These are phyloP conservation scores for Candida glaebosa DNA, from an alignment of 805 yeast genomes.

Conservation along the genomic window DNA sequence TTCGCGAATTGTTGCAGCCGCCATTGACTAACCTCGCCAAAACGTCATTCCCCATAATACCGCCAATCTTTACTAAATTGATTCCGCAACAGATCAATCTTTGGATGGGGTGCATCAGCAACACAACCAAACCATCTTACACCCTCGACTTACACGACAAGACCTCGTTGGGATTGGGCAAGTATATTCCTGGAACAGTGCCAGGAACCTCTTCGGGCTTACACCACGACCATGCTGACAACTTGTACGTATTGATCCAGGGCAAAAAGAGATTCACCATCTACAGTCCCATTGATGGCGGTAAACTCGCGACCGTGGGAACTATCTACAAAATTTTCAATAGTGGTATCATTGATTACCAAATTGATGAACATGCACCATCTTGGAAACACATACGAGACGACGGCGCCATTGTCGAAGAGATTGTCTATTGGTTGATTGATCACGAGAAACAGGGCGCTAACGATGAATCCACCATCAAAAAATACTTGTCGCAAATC, in stretches of 20 bases:
- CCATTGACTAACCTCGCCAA: slow-evolving; percentile 47
- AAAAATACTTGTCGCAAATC: slow-evolving; percentile 9
- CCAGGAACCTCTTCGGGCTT: slow-evolving; percentile 64
- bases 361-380: slow-evolving; percentile 50
- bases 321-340: slow-evolving; percentile 46
- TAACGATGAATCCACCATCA: slow-evolving; percentile 19
- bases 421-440: slow-evolving; percentile 44
- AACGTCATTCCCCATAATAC: slow-evolving; percentile 33
- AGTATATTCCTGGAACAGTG: slow-evolving; percentile 47
- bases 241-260: slow-evolving; percentile 56
- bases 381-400: slow-evolving; percentile 59
- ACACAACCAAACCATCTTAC: slow-evolving; percentile 8
- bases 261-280: slow-evolving; percentile 68
- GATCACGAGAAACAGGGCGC: slow-evolving; percentile 19
- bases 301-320: slow-evolving; percentile 62
- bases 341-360: slow-evolving; percentile 70
- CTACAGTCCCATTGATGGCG: slow-evolving; percentile 61
- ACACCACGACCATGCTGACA: slow-evolving; percentile 81
- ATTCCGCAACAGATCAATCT: slow-evolving; percentile 70
- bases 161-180: slow-evolving; percentile 40
- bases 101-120: slow-evolving; percentile 57
- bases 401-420: slow-evolving; percentile 58
- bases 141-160: slow-evolving; percentile 14
- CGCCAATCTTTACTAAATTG: slow-evolving; percentile 37
- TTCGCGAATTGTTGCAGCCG: slow-evolving; percentile 53